phyloP scores from a whole-genome alignment of 768 basidiomycete genomes.

The Gloeophyllum trabeum region DNA sequence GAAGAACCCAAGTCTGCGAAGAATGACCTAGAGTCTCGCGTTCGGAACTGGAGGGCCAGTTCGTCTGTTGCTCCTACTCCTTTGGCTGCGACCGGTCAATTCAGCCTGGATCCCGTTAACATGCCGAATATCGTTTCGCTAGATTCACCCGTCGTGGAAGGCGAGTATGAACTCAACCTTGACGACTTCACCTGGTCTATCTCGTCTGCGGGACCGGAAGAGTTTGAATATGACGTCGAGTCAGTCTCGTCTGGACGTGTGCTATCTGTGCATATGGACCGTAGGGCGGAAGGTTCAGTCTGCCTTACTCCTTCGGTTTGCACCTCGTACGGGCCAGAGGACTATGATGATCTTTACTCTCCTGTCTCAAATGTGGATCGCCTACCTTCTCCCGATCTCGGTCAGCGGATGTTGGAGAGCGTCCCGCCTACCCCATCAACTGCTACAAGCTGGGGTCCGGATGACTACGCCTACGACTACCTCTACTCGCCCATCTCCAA shows the following conservation, averaged over 20 bases:
- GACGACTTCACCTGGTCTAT: conserved; percentile 64
- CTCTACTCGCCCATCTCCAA: conserved; percentile 21
- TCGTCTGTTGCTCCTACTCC: conserved; percentile 38
- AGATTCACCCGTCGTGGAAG: conserved; percentile 18
- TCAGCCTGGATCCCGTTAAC: conserved; percentile 38
- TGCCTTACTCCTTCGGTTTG: conserved; percentile 38
- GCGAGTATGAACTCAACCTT: conserved; percentile 37
- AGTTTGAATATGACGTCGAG: conserved; percentile 25
- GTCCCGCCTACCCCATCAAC: conserved; percentile 39
- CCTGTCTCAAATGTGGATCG: conserved; percentile 22
- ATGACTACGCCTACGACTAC: conserved; percentile 24
- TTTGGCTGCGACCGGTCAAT: conserved; percentile 36
- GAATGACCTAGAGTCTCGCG: conserved; percentile 39
- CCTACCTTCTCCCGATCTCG: conserved; percentile 49
- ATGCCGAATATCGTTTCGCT: conserved; percentile 32
- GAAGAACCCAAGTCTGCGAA: conserved; percentile 44
- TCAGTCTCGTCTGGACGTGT: conserved; percentile 27
- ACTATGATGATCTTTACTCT: conserved; percentile 28
- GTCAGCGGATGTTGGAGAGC: conserved; percentile 41
- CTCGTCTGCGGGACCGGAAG: conserved; percentile 53
- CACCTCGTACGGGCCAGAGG: conserved; percentile 47
- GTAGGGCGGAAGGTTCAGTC: conserved; percentile 45
- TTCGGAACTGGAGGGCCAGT: conserved; percentile 57
- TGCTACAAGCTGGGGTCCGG: conserved; percentile 35
- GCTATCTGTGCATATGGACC: conserved; percentile 45